Percentiles rank a stretch among this genome's conserved stretches.
Conservation (phyloP, 495 filamentous ascomycete species). For the Darksidea phi region DNA sequence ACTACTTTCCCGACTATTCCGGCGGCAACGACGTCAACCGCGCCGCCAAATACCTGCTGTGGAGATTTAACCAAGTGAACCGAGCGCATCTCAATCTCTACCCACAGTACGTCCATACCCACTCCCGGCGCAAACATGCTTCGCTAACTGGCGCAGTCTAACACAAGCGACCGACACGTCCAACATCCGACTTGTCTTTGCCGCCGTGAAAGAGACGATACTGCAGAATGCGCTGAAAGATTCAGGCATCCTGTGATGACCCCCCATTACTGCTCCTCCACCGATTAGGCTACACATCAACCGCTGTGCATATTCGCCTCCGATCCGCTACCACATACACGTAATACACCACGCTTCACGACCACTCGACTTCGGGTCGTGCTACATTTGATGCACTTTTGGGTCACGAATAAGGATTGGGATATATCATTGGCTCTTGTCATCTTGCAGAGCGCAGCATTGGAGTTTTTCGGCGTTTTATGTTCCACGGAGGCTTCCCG, state of each 20-base stretch:
- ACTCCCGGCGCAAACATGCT: background rate
- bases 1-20: conserved; percentile 97
- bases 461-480: conserved; percentile 29
- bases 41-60: conserved; percentile 94
- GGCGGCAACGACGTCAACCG: conserved; percentile 97
- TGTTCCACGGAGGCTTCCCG: background rate
- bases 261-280: background rate
- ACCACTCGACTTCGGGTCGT: background rate
- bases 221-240: conserved; percentile 97
- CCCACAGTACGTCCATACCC: conserved; percentile 65
- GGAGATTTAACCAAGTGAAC: conserved; percentile 99
- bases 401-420: conserved; percentile 28
- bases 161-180: conserved; percentile 98
- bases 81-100: conserved; percentile 93
- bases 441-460: conserved; percentile 32
- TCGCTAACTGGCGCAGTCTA: conserved; percentile 56
- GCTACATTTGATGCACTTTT: conserved; percentile 19
- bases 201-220: conserved; percentile 97
- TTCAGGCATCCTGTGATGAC: conserved; percentile 82
- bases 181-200: conserved; percentile 96
- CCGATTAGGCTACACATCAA: conserved; percentile 21
- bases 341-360: background rate
- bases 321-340: conserved; percentile 17
- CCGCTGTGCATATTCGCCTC: conserved; percentile 32
- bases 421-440: conserved; percentile 32